Evolutionary conservation across 768 basidiomycete genomes (phyloP).

Genomic region (Strobilomyces dryophilus): DNA sequence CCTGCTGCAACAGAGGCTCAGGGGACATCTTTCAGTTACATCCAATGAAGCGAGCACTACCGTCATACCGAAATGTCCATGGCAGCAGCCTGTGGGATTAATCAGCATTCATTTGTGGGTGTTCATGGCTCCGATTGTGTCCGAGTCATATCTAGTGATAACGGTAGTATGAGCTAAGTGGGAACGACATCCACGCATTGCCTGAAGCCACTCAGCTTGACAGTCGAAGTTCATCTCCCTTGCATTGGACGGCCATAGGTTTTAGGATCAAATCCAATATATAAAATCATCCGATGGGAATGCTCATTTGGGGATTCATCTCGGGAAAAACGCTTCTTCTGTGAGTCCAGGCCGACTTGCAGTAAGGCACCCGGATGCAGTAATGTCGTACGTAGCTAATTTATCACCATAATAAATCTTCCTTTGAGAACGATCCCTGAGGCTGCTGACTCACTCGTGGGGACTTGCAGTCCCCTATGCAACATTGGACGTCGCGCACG

Average conservation of each 20-base stretch:
- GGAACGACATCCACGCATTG: conserved; percentile 3
- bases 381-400: conserved; percentile 22
- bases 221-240: conserved; percentile 1
- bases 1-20: background rate
- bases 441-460: conserved; percentile 22
- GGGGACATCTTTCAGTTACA: background rate
- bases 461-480: conserved; percentile 1
- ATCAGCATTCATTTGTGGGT: conserved; percentile 13
- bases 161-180: conserved; percentile 15
- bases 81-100: background rate
- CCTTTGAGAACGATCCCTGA: conserved; percentile 20
- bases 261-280: conserved; percentile 1
- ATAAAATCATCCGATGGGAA: background rate
- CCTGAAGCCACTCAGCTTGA: background rate
- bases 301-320: background rate
- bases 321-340: background rate
- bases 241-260: background rate
- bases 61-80: background rate
- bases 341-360: conserved; percentile 4
- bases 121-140: background rate
- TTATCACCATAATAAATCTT: conserved; percentile 15
- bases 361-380: conserved; percentile 10
- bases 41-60: background rate
- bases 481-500: background rate
- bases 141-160: conserved; percentile 10